A percentile compares a stretch with the other conserved stretches of the same genome.
Conservation (phyloP, 108 stramenopile genomes). For the Skeletonema menzelii region DNA sequence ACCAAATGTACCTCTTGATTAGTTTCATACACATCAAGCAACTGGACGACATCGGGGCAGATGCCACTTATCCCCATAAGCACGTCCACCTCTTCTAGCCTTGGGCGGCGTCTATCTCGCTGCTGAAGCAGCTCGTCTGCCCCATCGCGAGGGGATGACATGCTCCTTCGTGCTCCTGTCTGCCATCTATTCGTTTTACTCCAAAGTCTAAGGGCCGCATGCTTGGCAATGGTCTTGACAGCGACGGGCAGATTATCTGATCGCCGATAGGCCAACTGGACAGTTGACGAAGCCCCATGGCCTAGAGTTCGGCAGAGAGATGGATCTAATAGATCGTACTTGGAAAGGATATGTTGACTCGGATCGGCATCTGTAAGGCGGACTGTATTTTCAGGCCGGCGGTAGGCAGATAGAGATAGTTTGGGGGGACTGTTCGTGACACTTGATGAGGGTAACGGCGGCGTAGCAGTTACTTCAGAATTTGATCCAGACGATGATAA, state of each 20-base stretch:
- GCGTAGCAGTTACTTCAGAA: background rate
- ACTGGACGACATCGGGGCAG: conserved; percentile 64
- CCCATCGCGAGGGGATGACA: conserved; percentile 27
- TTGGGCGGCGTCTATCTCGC: conserved; percentile 18
- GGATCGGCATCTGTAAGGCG: conserved; percentile 68
- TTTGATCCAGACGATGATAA: background rate
- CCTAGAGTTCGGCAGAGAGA: conserved; percentile 71
- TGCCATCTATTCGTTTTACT: conserved; percentile 44
- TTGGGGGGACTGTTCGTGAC: conserved; percentile 16
- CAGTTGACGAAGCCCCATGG: conserved; percentile 84
- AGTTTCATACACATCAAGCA: conserved; percentile 87
- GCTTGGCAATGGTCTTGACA: conserved; percentile 87
- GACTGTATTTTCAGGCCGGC: conserved; percentile 67
- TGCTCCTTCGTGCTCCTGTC: conserved; percentile 5
- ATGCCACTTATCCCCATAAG: conserved; percentile 52
- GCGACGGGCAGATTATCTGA: conserved; percentile 62
- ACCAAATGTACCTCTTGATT: conserved; percentile 87
- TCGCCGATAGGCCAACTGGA: conserved; percentile 63
- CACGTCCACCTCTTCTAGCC: conserved; percentile 84
- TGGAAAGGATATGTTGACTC: conserved; percentile 49
- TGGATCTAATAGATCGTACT: conserved; percentile 70
- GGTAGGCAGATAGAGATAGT: conserved; percentile 77
- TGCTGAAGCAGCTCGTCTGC: conserved; percentile 14
- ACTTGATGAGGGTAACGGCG: background rate
- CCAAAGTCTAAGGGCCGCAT: conserved; percentile 76